Evolutionary conservation across 169 alveolate genomes (phyloP).

Genomic region (Amoebophrya sp.): DNA sequence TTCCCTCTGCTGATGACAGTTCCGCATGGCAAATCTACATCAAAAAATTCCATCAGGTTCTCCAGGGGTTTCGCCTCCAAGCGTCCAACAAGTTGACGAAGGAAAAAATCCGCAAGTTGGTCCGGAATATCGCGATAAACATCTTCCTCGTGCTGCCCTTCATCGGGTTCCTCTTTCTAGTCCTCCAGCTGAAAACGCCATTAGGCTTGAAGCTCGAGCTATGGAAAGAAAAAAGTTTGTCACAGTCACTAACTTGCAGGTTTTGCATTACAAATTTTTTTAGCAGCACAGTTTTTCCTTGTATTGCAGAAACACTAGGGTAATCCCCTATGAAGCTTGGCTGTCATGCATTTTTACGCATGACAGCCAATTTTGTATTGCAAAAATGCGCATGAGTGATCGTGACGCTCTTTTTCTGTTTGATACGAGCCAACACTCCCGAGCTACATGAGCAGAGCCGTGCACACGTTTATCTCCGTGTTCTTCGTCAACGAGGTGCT

Average conservation of each 20-base stretch:
- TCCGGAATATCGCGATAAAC: not conserved
- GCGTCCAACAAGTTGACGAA: not conserved
- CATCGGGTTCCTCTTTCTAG: not conserved
- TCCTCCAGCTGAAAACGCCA: not conserved
- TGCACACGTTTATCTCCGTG: not conserved
- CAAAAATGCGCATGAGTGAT: too few relatives aligned
- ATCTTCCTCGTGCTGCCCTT: not conserved
- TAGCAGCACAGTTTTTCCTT: too few relatives aligned
- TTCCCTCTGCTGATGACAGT: not conserved
- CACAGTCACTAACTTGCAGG: too few relatives aligned
- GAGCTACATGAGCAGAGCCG: not conserved
- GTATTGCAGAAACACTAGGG: too few relatives aligned
- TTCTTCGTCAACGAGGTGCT: slow-evolving; percentile 25
- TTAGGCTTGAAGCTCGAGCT: not conserved
- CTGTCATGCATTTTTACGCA: too few relatives aligned
- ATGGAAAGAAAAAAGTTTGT: too few relatives aligned
- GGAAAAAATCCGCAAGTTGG: not conserved
- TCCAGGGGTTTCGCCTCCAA: not conserved
- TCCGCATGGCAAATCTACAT: too few relatives aligned
- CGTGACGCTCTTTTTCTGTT: too few relatives aligned
- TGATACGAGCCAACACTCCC: too few relatives aligned
- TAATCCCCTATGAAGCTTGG: too few relatives aligned
- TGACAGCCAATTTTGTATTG: too few relatives aligned
- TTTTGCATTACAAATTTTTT: too few relatives aligned
- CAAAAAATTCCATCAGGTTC: not conserved